Percentiles rank a stretch among this genome's conserved stretches.
These are phyloP conservation scores for Hymenoscyphus fraxineus DNA, from an alignment of 2,329 filamentous ascomycete genomes.

Conservation along the genomic window DNA sequence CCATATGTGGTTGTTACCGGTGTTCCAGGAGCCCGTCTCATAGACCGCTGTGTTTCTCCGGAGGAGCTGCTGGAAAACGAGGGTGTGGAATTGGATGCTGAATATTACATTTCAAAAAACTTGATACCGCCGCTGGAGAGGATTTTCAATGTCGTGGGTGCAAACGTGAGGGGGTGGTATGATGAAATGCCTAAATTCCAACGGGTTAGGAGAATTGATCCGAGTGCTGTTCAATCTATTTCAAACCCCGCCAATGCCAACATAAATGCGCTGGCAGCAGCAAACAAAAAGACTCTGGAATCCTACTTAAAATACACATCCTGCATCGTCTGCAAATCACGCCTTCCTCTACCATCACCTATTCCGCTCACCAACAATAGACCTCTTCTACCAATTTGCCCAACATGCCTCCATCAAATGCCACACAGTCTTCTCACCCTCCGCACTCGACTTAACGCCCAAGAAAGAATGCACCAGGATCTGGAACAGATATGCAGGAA, in stretches of 20 bases:
- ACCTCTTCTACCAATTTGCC: conserved; percentile 35
- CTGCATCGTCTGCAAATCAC: conserved; percentile 68
- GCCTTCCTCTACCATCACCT: conserved; percentile 42
- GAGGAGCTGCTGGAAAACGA: conserved; percentile 75
- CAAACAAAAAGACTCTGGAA: conserved; percentile 69
- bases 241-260: not conserved
- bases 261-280: not conserved
- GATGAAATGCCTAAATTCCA: conserved; percentile 95
- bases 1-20: conserved; percentile 92
- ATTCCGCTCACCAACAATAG: not conserved
- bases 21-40: conserved; percentile 76
- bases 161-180: conserved; percentile 87
- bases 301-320: conserved; percentile 81
- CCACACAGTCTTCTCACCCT: conserved; percentile 62
- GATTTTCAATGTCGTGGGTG: conserved; percentile 94
- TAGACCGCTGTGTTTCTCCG: conserved; percentile 86
- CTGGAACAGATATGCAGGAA: conserved; percentile 71
- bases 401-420: conserved; percentile 49
- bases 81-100: conserved; percentile 78
- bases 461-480: conserved; percentile 61
- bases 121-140: conserved; percentile 90
- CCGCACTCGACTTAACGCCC: conserved; percentile 55
- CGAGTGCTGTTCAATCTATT: conserved; percentile 9
- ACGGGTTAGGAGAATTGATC: conserved; percentile 55
- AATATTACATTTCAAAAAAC: conserved; percentile 97